phyloP scores from a whole-genome alignment of 768 basidiomycete genomes.

The Calocera cornea region DNA sequence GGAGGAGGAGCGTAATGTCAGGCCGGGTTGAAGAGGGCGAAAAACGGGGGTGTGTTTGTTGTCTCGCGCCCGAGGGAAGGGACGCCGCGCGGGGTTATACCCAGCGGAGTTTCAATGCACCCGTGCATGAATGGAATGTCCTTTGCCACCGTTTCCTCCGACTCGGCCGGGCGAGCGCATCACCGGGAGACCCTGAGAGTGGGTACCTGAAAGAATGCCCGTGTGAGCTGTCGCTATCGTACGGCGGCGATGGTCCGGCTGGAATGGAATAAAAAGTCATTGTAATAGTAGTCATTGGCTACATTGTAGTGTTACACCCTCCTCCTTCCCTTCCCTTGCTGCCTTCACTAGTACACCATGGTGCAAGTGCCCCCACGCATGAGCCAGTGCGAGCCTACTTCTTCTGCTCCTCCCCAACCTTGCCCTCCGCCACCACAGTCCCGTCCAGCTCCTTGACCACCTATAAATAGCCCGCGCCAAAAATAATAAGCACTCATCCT shows the following conservation, averaged over 20 bases:
- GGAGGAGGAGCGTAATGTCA: constrained; percentile 3
- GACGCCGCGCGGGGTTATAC: constrained; percentile 12
- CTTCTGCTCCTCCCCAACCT: constrained; percentile 19
- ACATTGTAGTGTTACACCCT: neutral
- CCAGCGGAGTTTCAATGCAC: neutral
- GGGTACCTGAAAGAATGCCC: too few species aligned
- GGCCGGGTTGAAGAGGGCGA: constrained; percentile 7
- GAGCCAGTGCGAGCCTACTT: neutral
- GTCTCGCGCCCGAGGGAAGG: constrained; percentile 15
- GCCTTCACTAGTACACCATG: too few species aligned
- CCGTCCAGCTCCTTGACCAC: constrained; percentile 29
- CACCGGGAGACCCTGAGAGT: too few species aligned
- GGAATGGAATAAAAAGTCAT: neutral
- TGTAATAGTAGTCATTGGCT: neutral
- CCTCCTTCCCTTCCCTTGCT: neutral
- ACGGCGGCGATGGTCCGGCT: too few species aligned
- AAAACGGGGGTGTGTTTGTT: constrained; percentile 6
- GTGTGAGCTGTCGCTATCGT: too few species aligned
- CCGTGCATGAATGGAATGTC: neutral
- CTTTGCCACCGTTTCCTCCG: neutral
- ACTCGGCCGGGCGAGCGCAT: neutral
- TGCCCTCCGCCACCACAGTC: constrained; percentile 24
- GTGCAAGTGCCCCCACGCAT: neutral
- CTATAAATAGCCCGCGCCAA: constrained; percentile 9
- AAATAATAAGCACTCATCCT: neutral